A percentile compares a stretch with the other conserved stretches of the same genome.
These are phyloP conservation scores for Cryptococcus floricola DNA, from an alignment of 1,284 basidiomycete species.

Conservation along the genomic window DNA sequence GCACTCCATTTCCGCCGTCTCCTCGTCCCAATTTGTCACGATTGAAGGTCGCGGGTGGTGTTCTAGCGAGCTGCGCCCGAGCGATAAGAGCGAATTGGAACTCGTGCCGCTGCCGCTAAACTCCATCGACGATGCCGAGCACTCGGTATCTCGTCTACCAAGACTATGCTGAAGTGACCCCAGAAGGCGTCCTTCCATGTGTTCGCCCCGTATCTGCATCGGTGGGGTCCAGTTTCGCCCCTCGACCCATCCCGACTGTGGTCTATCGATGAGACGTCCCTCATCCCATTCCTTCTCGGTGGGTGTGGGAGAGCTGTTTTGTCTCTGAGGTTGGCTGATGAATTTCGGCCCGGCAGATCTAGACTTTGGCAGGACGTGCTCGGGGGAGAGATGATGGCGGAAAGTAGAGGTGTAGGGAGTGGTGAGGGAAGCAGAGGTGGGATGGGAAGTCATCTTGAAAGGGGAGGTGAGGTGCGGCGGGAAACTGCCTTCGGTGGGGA, in stretches of 20 bases:
- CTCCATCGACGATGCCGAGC: constrained; percentile 31
- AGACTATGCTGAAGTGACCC: constrained; percentile 6
- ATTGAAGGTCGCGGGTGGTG: constrained; percentile 19
- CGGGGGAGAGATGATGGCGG: background rate
- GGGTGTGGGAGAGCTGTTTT: background rate
- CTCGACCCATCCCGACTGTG: constrained; percentile 18
- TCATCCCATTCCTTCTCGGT: background rate
- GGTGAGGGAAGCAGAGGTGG: constrained; percentile 10
- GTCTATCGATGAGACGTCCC: constrained; percentile 8
- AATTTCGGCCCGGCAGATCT: background rate
- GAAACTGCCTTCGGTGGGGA: background rate
- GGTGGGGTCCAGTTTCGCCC: constrained; percentile 25
- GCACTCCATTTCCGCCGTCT: constrained; percentile 5
- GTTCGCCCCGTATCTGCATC: constrained; percentile 3
- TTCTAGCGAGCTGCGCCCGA: constrained; percentile 25
- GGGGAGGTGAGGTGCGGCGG: background rate
- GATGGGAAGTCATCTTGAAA: constrained; percentile 8
- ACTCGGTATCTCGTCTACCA: constrained; percentile 18
- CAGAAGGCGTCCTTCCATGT: background rate
- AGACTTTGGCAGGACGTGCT: background rate
- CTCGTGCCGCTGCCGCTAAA: constrained; percentile 36
- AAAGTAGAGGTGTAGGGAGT: background rate
- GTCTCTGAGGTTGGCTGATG: background rate
- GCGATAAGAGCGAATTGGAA: constrained; percentile 29
- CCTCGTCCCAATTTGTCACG: constrained; percentile 30